phyloP scores from a whole-genome alignment of 1,139 yeast genomes.

The Meyerozyma smithsonii region DNA sequence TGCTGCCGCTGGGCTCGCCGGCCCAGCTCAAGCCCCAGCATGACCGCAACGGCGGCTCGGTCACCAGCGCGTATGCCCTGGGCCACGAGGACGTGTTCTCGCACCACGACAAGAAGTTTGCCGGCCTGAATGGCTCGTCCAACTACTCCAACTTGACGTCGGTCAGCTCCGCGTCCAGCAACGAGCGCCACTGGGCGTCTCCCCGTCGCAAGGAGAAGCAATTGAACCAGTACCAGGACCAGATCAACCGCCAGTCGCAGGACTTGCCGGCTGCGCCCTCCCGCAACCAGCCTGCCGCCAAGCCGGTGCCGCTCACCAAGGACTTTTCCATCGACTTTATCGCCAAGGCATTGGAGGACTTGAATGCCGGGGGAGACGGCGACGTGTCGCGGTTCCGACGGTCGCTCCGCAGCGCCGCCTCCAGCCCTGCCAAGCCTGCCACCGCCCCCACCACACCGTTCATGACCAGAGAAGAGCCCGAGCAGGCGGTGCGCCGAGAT shows the following conservation, averaged over 20 bases:
- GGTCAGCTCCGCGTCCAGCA: conserved; percentile 27
- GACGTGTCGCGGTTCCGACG: conserved; percentile 43
- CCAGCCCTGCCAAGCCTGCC: conserved; percentile 11
- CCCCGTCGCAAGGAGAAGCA: conserved; percentile 41
- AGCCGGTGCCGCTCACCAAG: conserved; percentile 32
- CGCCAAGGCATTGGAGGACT: conserved; percentile 60
- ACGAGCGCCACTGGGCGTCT: conserved; percentile 49
- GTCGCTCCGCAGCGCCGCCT: conserved; percentile 26
- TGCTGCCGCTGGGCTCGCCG: not conserved
- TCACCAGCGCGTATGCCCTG: not conserved
- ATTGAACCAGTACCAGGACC: conserved; percentile 34
- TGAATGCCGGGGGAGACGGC: conserved; percentile 63
- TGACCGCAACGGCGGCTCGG: not conserved
- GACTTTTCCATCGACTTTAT: conserved; percentile 47
- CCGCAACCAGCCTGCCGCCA: conserved; percentile 13
- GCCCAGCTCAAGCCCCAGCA: not conserved
- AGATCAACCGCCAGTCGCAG: conserved; percentile 33
- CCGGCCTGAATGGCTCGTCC: conserved; percentile 29
- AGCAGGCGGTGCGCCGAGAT: conserved; percentile 38
- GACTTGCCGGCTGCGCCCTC: conserved; percentile 18
- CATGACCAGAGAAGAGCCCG: conserved; percentile 31
- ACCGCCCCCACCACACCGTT: conserved; percentile 19
- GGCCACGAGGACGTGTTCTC: conserved; percentile 29
- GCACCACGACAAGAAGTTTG: conserved; percentile 13
- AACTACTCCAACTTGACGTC: conserved; percentile 49